Evolutionary conservation across 2,329 filamentous ascomycete species (phyloP), one percentile per base, ranked within the genome.

Genomic region (Venturia pyrina): DNA sequence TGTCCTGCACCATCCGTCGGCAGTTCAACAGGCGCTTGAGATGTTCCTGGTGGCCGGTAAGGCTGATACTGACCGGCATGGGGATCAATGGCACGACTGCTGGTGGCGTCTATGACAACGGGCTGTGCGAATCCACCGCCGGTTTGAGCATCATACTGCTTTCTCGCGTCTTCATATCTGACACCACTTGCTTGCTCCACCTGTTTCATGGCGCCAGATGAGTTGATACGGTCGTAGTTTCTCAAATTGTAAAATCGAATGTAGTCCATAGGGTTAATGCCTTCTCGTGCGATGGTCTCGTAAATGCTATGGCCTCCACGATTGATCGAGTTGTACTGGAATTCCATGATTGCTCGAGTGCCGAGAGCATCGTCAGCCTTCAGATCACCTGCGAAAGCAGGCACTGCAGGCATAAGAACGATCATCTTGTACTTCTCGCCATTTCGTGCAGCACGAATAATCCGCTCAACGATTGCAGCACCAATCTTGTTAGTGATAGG

Each of bases 291-390:
- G 64, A 93, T 82, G 59, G 81, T 81, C 74, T 93, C 89, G 72
- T 93, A 87, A 73, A 96, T 95, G 67, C 86, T 89, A 74, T 90
- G 78, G 2, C 89, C 89, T 41, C 89, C 89, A 44, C 90, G 85
- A 75, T 86, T 89, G 77, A 95, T 95, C 63, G 85, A 89, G 72
- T 86, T 82, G 77, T 95, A 93, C 73, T 95, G 90, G 75, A 89
- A 93, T 73, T 95, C 90, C 89, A 95, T 93, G 71, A 96, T 93
- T 5, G 90, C 91, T 44, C 91, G 82, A 0, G 90, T 95, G 28
- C 89, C 89, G 1, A 93, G 80, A 10, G 88, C 87, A 28, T 85
- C 87, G 64, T 93, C 88, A 0, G 82, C 82, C 71, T 89, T 85
- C 62, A 96, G 80, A 70, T 95, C 90, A 5, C 91, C 91, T 1